Conservation (phyloP, 495 filamentous ascomycete species). For the Schizothecium vesticola region DNA sequence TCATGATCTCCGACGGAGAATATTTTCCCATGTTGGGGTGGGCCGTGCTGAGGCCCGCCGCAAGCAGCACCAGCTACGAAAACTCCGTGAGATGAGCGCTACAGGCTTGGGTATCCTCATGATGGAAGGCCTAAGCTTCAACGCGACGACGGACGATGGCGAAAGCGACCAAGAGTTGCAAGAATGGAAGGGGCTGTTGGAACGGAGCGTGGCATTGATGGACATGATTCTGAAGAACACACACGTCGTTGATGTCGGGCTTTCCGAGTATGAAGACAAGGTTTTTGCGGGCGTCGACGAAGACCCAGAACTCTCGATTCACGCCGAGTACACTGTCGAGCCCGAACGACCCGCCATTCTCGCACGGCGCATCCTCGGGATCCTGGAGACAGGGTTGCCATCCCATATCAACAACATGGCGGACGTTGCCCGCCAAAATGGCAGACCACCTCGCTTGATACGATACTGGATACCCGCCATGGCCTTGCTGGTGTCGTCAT, state of each 20-base stretch:
- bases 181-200: constrained; percentile 67
- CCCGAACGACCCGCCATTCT: constrained; percentile 50
- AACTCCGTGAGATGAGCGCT: constrained; percentile 70
- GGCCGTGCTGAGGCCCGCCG: constrained; percentile 62
- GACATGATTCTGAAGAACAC: constrained; percentile 66
- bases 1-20: constrained; percentile 50
- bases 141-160: constrained; percentile 33
- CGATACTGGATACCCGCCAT: constrained; percentile 83
- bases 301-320: constrained; percentile 49
- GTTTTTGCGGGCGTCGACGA: constrained; percentile 61
- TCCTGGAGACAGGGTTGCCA: constrained; percentile 58
- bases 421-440: constrained; percentile 50
- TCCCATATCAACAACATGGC: constrained; percentile 50
- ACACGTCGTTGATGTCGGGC: constrained; percentile 45
- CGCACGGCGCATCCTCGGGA: constrained; percentile 58
- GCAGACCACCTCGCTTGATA: constrained; percentile 67
- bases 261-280: constrained; percentile 68
- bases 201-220: constrained; percentile 71
- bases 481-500: constrained; percentile 65
- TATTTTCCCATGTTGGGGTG: constrained; percentile 65
- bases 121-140: constrained; percentile 69
- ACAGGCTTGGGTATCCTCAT: constrained; percentile 81
- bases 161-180: constrained; percentile 59
- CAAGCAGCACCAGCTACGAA: constrained; percentile 62
- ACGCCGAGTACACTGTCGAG: constrained; percentile 28